A percentile compares a stretch with the other conserved stretches of the same genome.
phyloP scores from a whole-genome alignment of 2,329 filamentous ascomycete genomes.

The Plenodomus biglobosus region DNA sequence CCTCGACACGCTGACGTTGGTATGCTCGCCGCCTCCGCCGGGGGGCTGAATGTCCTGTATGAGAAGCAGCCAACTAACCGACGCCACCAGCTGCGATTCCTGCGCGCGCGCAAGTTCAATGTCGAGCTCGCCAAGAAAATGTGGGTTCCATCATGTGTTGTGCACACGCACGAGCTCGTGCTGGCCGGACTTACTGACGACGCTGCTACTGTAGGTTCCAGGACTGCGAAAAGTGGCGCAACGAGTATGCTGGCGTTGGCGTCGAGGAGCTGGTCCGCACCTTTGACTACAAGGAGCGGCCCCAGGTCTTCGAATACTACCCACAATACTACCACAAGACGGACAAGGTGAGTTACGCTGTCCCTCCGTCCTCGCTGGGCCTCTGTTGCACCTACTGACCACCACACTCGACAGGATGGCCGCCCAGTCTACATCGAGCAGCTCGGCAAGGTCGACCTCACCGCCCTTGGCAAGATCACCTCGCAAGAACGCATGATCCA shows the following conservation, averaged over 20 bases:
- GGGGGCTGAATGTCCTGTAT: too few species aligned
- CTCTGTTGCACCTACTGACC: background rate
- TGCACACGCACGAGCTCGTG: too few species aligned
- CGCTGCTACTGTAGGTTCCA: constrained; percentile 73
- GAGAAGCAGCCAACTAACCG: constrained; percentile 18
- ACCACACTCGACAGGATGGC: constrained; percentile 67
- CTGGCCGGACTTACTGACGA: constrained; percentile 27
- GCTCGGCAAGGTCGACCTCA: constrained; percentile 88
- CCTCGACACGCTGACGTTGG: constrained; percentile 89
- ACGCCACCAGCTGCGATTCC: constrained; percentile 70
- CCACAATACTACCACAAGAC: constrained; percentile 99
- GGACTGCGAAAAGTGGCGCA: constrained; percentile 88
- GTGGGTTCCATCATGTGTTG: constrained; percentile 56
- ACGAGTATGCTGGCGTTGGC: constrained; percentile 66
- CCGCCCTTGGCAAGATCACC: constrained; percentile 89
- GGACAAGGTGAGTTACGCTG: constrained; percentile 61
- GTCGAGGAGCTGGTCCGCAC: constrained; percentile 77
- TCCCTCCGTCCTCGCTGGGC: constrained; percentile 6
- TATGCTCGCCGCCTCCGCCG: constrained; percentile 49
- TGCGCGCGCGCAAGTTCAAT: constrained; percentile 94
- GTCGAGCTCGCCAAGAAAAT: constrained; percentile 82
- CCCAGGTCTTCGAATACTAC: constrained; percentile 85
- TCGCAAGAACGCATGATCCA: constrained; percentile 89
- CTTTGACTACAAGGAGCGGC: constrained; percentile 87
- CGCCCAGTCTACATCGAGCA: constrained; percentile 97